A percentile compares a stretch with the other conserved stretches of the same genome.
Conservation (phyloP, 2,329 filamentous ascomycete species). For the Chaetothyriales sp. region DNA sequence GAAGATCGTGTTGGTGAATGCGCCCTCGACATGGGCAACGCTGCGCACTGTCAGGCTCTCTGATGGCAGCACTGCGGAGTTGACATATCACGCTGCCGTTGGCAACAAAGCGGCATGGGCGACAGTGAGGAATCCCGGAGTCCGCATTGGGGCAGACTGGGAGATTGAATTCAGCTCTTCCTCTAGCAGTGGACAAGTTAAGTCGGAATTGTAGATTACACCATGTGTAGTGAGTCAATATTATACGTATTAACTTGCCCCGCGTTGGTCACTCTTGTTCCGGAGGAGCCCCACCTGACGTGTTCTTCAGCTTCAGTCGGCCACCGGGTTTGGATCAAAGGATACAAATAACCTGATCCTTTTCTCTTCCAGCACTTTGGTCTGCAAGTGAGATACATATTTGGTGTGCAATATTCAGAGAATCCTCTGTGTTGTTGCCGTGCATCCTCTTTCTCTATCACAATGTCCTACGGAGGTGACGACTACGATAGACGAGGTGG, state of each 20-base stretch:
- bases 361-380: neutral
- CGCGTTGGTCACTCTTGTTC: neutral
- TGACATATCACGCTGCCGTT: conserved; percentile 45
- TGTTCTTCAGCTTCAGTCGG: neutral
- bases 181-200: neutral
- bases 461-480: conserved; percentile 2
- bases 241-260: too few relatives aligned
- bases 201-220: conserved; percentile 12
- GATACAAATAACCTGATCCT: neutral
- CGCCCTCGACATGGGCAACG: conserved; percentile 54
- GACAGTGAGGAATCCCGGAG: conserved; percentile 47
- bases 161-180: conserved; percentile 39
- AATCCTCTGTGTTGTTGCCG: neutral
- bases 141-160: conserved; percentile 50
- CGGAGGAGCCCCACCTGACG: neutral
- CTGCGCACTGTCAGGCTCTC: conserved; percentile 41
- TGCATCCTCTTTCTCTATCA: neutral
- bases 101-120: conserved; percentile 45
- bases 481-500: conserved; percentile 9
- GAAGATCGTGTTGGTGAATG: conserved; percentile 70
- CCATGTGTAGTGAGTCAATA: too few relatives aligned
- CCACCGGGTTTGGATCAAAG: neutral
- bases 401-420: neutral
- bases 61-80: conserved; percentile 34
- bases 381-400: neutral